Evolutionary conservation across 495 filamentous ascomycete species (phyloP), one percentile per base, ranked within the genome.

Genomic region (Neurospora sp.): DNA sequence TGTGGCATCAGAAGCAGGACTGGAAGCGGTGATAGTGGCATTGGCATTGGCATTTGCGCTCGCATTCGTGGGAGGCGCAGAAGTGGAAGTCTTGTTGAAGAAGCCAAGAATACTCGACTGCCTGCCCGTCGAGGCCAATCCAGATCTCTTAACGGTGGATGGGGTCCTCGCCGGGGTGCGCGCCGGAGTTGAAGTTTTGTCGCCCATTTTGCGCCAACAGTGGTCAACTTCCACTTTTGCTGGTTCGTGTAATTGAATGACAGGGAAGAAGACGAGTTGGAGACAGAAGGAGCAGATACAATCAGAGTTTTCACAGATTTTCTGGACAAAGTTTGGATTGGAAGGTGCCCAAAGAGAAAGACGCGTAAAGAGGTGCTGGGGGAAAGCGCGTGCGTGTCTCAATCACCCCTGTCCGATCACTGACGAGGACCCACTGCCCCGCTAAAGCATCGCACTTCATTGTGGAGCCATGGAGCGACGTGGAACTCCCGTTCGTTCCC

Each of bases 91-190:
- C 76, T 91, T 95, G 71, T 90, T 86, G 76, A 97, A 97, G 85
- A 97, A 97, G 42, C 93, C 92, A 4, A 94, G 84, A 69, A 97
- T 96, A 75, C 90, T 93, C 82, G 95, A 91, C 77, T 89, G 91
- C 77, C 91, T 93, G 83, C 87, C 77, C 35, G 80, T 80, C 38
- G 84, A 83, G 18, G 78, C 78, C 59, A 76, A 73, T 69, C 78
- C 77, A 8, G 78, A 68, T 73, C 83, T 85, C 77, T 78, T 85
- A 70, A 80, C 80, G 69, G 77, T 72, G 38, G 83, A 80, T 35
- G 83, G 79, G 38, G 83, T 80, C 72, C 76, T 83, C 47, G 85
- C 83, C 7, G 85, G 83, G 1, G 83, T 86, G 70, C 80, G 79
- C 70, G 78, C 78, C 39, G 74, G 61, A 20, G 74, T 35, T 27